Percentiles rank a stretch among this genome's conserved stretches.
These are phyloP conservation scores for Castanospermum australe DNA, from an alignment of 306 rosid species.

Conservation along the genomic window DNA sequence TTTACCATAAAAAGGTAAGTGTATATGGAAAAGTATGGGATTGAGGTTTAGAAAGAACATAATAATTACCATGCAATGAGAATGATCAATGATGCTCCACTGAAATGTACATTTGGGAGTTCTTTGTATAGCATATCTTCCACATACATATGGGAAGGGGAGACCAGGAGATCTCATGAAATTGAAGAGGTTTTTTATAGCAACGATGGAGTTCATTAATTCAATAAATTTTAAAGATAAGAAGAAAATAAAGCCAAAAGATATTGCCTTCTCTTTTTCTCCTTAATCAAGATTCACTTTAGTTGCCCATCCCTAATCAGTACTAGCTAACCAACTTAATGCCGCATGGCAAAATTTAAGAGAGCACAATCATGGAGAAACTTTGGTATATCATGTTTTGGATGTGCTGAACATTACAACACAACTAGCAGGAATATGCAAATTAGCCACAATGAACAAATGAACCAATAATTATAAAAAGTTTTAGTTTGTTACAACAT, in stretches of 20 bases:
- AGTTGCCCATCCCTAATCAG: background rate
- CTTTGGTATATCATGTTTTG: background rate
- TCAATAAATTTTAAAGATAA: background rate
- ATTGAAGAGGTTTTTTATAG: background rate
- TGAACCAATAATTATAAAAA: slow-evolving; percentile 58
- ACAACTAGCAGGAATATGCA: slow-evolving; percentile 8
- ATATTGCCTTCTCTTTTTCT: background rate
- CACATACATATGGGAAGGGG: background rate
- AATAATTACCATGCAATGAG: too few species aligned
- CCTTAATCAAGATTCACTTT: background rate
- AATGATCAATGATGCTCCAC: background rate
- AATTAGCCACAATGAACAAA: slow-evolving; percentile 69
- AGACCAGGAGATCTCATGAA: background rate
- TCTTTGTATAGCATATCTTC: background rate
- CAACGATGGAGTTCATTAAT: background rate
- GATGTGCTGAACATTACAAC: slow-evolving; percentile 19
- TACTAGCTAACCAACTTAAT: background rate
- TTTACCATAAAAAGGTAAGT: too few species aligned
- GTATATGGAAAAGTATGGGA: too few species aligned
- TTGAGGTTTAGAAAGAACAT: too few species aligned
- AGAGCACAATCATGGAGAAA: background rate
- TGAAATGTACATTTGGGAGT: too few species aligned
- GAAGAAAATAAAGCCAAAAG: background rate
- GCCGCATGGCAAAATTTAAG: background rate
- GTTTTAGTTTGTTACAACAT: slow-evolving; percentile 49